These are phyloP conservation scores for Sclerotinia sclerotiorum DNA, from an alignment of 2,329 filamentous ascomycete species.

Conservation along the genomic window DNA sequence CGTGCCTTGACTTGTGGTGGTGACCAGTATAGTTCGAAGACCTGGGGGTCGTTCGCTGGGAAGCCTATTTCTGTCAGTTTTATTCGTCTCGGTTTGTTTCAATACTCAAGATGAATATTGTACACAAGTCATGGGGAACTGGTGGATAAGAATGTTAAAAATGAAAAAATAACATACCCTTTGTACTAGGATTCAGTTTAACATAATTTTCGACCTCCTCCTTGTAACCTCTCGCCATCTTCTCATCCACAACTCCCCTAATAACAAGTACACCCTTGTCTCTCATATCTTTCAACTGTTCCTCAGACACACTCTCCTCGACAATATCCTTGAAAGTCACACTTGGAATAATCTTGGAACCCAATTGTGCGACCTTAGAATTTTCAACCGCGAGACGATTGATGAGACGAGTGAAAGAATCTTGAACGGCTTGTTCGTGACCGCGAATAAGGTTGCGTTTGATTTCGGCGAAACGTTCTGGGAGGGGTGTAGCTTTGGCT, in stretches of 20 bases:
- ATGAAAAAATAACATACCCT: constrained; percentile 41
- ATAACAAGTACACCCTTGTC: constrained; percentile 51
- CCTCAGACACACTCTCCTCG: neutral
- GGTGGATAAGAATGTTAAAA: neutral
- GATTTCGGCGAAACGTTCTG: constrained; percentile 54
- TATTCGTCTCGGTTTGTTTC: neutral
- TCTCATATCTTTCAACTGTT: constrained; percentile 14
- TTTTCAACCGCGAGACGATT: constrained; percentile 48
- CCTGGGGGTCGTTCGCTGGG: constrained; percentile 64
- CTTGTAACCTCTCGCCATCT: constrained; percentile 65
- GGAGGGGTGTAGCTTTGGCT: constrained; percentile 46
- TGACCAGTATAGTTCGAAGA: constrained; percentile 77
- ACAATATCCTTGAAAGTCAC: constrained; percentile 12
- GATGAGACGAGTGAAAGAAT: constrained; percentile 52
- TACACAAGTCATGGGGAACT: too few relatives aligned
- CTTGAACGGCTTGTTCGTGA: constrained; percentile 48
- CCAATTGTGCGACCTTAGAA: constrained; percentile 46
- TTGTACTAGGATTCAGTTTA: constrained; percentile 59
- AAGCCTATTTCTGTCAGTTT: constrained; percentile 47
- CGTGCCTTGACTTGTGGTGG: constrained; percentile 65
- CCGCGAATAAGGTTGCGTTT: constrained; percentile 53
- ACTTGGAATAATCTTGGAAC: constrained; percentile 50
- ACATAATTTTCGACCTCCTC: constrained; percentile 64
- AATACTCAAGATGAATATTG: neutral
- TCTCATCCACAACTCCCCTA: constrained; percentile 61